Base-by-base conservation (phyloP, 2,329 filamentous ascomycete species). In the Aspergillus tamarii region DNA sequence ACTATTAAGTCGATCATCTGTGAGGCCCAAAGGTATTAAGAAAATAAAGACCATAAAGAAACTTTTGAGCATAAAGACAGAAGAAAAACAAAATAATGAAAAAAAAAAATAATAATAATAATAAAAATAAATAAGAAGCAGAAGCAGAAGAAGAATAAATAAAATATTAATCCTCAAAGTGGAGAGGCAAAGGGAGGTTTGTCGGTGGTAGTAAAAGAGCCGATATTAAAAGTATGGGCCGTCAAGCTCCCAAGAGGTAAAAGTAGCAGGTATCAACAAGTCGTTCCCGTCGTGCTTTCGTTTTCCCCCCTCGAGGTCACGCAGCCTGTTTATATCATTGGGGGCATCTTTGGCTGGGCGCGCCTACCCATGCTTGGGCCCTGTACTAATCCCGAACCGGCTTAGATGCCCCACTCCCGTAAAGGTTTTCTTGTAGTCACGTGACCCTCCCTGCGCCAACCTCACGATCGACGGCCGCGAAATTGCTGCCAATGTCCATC, bases 241-340 rank as follows among this genome's bases (percentile, higher is more conserved):
- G 46, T 39, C 45, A 59, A 59, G 46, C 48, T 41, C 36, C 53
- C 43, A 50, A 32, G 32, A 36, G 14, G 34, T 36, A n/a, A 36
- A 36, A 12, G 12, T 14, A 12, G 34, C 14, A 61, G 59, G 62
- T 62, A 67, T 65, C 65, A 68, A 66, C 61, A 65, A 62, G 59
- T 58, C 61, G 55, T 46, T 46, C 57, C 57, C 48, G 61, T 60
- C 59, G 59, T 62, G 63, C 59, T 58, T 62, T 58, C 62, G 59
- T 59, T 63, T 41, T 41, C 16, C 55, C 54, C 61, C 48, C 67
- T 79, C 78, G 77, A 80, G 77, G 78, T 80, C 76, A 79, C 77
- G 78, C 76, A 76, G 76, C 73, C 74, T 78, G 78, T 80, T 80
- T 81, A 80, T 80, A 81, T 80, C 78, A 80, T 80, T 77, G 77